phyloP scores from a whole-genome alignment of 441 rosid genomes.

The Erodium texanum region DNA sequence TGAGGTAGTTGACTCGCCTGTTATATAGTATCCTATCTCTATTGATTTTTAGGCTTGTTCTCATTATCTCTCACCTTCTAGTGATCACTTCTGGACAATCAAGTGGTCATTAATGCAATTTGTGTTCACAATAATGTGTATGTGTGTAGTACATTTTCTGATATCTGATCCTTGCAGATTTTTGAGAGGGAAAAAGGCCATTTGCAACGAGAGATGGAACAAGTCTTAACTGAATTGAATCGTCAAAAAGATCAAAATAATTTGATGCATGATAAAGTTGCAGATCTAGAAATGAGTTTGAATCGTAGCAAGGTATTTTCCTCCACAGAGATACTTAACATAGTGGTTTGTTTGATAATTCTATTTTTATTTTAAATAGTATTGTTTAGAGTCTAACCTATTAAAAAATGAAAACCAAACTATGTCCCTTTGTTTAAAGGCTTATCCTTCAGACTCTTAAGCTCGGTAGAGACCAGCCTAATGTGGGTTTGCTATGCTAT shows the following conservation, averaged over 20 bases:
- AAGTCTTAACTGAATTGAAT: conserved; percentile 40
- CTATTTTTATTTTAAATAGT: neutral
- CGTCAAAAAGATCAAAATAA: conserved; percentile 45
- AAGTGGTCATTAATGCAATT: no score
- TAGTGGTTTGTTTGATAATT: conserved; percentile 6
- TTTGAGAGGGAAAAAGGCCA: conserved; percentile 57
- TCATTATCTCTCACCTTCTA: conserved; percentile 5
- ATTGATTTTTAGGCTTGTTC: conserved; percentile 4
- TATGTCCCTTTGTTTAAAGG: neutral
- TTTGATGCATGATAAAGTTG: conserved; percentile 41
- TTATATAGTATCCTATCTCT: conserved; percentile 8
- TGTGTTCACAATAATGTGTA: no score
- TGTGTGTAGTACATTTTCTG: conserved; percentile 1
- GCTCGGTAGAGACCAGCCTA: neutral
- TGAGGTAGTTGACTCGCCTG: conserved; percentile 57
- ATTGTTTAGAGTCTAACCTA: conserved; percentile 1
- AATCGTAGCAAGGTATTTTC: conserved; percentile 54
- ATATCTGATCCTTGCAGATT: conserved; percentile 34
- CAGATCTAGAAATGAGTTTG: conserved; percentile 42
- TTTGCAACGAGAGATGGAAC: conserved; percentile 46
- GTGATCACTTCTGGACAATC: neutral
- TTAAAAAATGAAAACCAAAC: neutral
- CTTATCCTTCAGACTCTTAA: neutral
- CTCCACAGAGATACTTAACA: conserved; percentile 11
- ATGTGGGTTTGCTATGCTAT: conserved; percentile 13